A percentile compares a stretch with the other conserved stretches of the same genome.
Evolutionary conservation across 768 basidiomycete genomes (phyloP).

Genomic region (Leccinum olivaceopallidum): DNA sequence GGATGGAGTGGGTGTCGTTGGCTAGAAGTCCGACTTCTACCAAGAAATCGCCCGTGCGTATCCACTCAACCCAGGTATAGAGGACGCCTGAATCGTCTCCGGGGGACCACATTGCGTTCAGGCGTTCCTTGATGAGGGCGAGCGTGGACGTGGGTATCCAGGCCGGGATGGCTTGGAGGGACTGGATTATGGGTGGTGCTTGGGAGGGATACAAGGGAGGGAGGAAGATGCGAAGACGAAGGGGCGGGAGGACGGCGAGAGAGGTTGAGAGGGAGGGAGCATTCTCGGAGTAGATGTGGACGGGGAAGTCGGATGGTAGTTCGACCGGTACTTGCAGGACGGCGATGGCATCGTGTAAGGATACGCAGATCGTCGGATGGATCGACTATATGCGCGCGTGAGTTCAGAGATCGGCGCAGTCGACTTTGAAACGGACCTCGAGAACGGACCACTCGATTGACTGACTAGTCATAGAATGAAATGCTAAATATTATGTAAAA

Average conservation of each 20-base stretch:
- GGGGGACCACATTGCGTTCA: conserved; percentile 57
- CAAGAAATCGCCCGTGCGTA: conserved; percentile 68
- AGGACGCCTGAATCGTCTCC: conserved; percentile 54
- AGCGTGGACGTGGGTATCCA: conserved; percentile 51
- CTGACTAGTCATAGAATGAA: neutral
- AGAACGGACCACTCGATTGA: conserved; percentile 25
- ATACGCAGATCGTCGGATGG: conserved; percentile 65
- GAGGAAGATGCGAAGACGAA: conserved; percentile 56
- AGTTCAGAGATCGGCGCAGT: conserved; percentile 8
- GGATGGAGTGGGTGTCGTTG: conserved; percentile 34
- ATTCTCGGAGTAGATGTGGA: conserved; percentile 34
- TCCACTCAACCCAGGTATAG: conserved; percentile 71
- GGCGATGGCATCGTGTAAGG: conserved; percentile 36
- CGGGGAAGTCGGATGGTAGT: conserved; percentile 42
- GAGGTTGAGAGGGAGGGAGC: conserved; percentile 11
- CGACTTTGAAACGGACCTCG: conserved; percentile 21
- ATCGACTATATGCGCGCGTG: conserved; percentile 54
- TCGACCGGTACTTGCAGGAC: conserved; percentile 63
- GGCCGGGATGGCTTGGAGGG: conserved; percentile 53
- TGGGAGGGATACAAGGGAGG: conserved; percentile 56
- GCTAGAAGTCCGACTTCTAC: conserved; percentile 40
- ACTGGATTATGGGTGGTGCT: conserved; percentile 52
- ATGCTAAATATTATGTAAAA: conserved; percentile 7
- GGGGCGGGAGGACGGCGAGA: conserved; percentile 60
- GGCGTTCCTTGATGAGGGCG: conserved; percentile 36